Evolutionary conservation across 371 early-diverging fungal genomes (phyloP), one percentile per base, ranked within the genome.

Genomic region (Paraphysoderma sedebokerense): DNA sequence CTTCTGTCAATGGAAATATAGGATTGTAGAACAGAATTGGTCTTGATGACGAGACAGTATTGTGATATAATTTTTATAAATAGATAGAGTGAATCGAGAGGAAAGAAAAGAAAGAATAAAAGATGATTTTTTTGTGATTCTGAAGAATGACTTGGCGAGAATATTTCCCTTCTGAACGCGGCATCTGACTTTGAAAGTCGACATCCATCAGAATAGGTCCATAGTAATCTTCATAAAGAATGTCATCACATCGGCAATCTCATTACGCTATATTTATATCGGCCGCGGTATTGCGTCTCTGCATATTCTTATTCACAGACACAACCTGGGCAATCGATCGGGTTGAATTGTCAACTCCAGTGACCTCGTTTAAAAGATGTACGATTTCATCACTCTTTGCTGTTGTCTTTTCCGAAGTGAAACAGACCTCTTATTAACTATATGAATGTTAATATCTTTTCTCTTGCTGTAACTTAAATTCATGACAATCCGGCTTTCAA

Each of bases 271-370:
- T 36, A 37, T 30, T 22, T 7, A 38, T 37, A 44, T 52, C 36
- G 38, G 20, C 38, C 23, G 33, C 48, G 58, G 37, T 34, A 44
- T 20, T 45, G 44, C 22, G 52, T 41, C 34, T 36, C 56, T 49
- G 47, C 51, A 22, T 56, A 53, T 13, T 47, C 50, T 48, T 53
- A 45, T 22, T 38, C 50, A 40, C 48, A 54, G 37, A 35, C 47
- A 15, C 47, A 48, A 31, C 50, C 37, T n/a, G n/a, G n/a, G 52
- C 26, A 42, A 32, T 38, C 19, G 38, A 37, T n/a, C 24, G 22
- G 27, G 78, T 83, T 3, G 88, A 88, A 65, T 68, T 85, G 15
- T 56, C 76, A 2, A 90, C 91, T 13, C 89, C 93, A 0, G 68
- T 87, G 22, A 85, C 89, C 1, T 81, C 84, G 50, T 88, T 68